These are phyloP conservation scores for Phytophthora rubi DNA, from an alignment of 352 stramenopile genomes.

Conservation along the genomic window DNA sequence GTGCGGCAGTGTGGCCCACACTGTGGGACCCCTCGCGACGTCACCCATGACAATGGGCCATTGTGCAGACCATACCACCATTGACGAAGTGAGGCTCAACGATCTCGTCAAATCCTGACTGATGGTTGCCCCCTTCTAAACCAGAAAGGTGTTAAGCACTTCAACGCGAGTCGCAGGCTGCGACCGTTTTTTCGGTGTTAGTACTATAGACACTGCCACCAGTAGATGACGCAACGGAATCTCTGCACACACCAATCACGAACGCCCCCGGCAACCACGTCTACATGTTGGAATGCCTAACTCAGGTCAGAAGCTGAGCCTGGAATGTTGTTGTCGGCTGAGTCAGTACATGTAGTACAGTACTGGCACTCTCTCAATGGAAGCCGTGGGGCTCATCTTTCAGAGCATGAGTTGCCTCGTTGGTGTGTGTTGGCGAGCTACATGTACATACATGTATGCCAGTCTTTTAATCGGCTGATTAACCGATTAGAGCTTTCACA, in stretches of 20 bases:
- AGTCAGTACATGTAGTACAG: too few relatives aligned
- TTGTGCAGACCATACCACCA: too few relatives aligned
- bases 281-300: background rate
- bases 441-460: too few relatives aligned
- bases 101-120: constrained; percentile 25
- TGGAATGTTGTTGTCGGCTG: background rate
- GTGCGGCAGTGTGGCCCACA: too few relatives aligned
- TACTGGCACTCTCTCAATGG: too few relatives aligned
- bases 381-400: too few relatives aligned
- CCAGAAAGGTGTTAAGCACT: background rate
- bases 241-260: background rate
- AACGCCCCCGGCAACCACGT: background rate
- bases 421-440: too few relatives aligned
- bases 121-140: constrained; percentile 1
- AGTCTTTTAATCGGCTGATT: too few relatives aligned
- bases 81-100: constrained; percentile 6
- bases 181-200: constrained; percentile 21
- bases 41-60: too few relatives aligned
- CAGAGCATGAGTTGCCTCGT: too few relatives aligned
- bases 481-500: too few relatives aligned
- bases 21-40: too few relatives aligned
- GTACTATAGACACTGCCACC: constrained; percentile 17
- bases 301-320: constrained; percentile 1
- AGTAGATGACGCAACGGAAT: constrained; percentile 22
- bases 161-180: background rate